These are phyloP conservation scores for Scutellaria minor DNA, from an alignment of 257 asterid species.

Conservation along the genomic window DNA sequence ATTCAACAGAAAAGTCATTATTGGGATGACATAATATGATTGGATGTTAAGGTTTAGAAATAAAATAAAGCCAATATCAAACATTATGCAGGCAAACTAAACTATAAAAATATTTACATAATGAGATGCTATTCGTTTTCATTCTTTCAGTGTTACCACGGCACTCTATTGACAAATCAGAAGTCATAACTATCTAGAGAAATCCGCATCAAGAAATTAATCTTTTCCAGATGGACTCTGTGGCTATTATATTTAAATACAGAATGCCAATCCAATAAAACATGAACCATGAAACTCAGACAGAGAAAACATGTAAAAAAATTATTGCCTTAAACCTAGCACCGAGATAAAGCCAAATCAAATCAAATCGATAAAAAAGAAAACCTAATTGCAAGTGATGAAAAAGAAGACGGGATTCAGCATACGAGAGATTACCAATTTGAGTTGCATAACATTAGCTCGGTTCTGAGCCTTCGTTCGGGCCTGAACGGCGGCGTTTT, in stretches of 20 bases:
- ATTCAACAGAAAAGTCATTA: slow-evolving; percentile 11
- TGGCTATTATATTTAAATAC: neutral
- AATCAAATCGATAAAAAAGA: neutral
- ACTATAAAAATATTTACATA: neutral
- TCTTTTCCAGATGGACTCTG: neutral
- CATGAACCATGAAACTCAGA: neutral
- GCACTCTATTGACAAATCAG: slow-evolving; percentile 2
- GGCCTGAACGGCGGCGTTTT: slow-evolving; percentile 89
- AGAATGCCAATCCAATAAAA: neutral
- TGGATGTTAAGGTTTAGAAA: neutral
- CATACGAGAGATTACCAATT: slow-evolving; percentile 54
- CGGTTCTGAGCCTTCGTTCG: slow-evolving; percentile 95
- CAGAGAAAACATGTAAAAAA: neutral
- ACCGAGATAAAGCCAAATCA: neutral
- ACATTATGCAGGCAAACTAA: neutral
- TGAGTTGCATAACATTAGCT: slow-evolving; percentile 92
- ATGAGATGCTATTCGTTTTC: neutral
- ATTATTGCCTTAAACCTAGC: slow-evolving; percentile 10
- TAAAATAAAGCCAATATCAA: neutral
- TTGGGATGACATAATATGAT: no score
- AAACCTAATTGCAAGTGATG: slow-evolving; percentile 23
- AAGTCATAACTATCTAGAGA: slow-evolving; percentile 7
- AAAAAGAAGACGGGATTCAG: neutral
- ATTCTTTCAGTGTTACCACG: neutral
- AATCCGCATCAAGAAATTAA: neutral